A percentile compares a stretch with the other conserved stretches of the same genome.
Evolutionary conservation across 345 rosid genomes (phyloP).

Genomic region (Eucalyptus albens): DNA sequence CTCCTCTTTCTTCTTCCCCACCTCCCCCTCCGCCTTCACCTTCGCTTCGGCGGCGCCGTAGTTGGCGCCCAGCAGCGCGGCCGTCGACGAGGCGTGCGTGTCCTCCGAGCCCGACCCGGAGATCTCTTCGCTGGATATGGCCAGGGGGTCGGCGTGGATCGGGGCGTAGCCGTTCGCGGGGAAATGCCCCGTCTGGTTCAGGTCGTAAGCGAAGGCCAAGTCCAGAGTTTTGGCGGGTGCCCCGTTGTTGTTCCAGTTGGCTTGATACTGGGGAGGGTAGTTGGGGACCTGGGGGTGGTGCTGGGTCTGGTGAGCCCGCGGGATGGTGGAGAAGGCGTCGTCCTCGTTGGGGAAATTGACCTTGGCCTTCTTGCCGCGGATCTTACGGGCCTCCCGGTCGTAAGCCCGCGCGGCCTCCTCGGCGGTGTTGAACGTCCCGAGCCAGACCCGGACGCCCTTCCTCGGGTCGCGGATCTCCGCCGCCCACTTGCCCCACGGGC

Average conservation of each 20-base stretch:
- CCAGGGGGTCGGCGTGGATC: background rate
- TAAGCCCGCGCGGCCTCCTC: slow-evolving; percentile 93
- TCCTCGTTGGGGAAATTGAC: slow-evolving; percentile 78
- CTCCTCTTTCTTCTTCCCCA: slow-evolving; percentile 4
- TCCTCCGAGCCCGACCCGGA: slow-evolving; percentile 2
- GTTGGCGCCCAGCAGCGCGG: background rate
- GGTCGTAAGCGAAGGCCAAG: slow-evolving; percentile 12
- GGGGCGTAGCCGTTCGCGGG: background rate
- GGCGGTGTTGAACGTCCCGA: slow-evolving; percentile 84
- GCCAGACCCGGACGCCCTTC: slow-evolving; percentile 93
- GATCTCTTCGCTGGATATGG: slow-evolving; percentile 6
- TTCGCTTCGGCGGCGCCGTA: background rate
- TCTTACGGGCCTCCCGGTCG: slow-evolving; percentile 72
- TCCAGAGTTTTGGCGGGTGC: background rate
- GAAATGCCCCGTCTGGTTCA: slow-evolving; percentile 9
- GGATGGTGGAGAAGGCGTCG: background rate
- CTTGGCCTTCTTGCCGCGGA: slow-evolving; percentile 82
- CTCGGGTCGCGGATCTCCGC: slow-evolving; percentile 96
- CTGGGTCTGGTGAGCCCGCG: background rate
- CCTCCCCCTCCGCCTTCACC: background rate
- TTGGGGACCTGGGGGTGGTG: background rate
- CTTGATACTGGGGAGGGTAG: background rate
- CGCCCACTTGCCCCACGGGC: slow-evolving; percentile 98
- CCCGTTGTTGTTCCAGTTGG: background rate
- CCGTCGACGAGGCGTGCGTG: background rate